These are phyloP conservation scores for Eucalyptus sp. DNA, from an alignment of 345 rosid genomes.

Conservation along the genomic window DNA sequence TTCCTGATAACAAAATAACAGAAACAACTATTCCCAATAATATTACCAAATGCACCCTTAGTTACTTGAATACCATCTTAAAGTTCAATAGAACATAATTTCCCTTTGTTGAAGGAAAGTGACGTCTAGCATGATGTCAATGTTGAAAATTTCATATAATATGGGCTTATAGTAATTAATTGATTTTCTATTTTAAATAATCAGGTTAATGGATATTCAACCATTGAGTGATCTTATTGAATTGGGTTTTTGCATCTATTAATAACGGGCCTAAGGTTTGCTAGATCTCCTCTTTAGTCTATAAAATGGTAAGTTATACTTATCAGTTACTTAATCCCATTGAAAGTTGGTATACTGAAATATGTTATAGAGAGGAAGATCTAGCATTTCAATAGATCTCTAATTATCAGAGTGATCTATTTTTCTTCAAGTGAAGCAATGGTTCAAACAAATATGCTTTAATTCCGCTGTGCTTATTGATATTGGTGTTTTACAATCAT, in stretches of 20 bases:
- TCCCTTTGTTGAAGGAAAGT: neutral
- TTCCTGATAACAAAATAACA: fast-evolving
- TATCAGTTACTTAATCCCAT: fast-evolving
- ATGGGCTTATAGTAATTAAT: too few species aligned
- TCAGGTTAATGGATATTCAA: fast-evolving
- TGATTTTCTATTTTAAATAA: too few species aligned
- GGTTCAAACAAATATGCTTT: fast-evolving
- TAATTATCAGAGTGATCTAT: fast-evolving
- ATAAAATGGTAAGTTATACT: fast-evolving
- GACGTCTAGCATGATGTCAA: fast-evolving
- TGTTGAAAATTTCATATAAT: too few species aligned
- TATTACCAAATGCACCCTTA: fast-evolving
- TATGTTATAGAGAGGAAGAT: fast-evolving
- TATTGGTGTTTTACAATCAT: too few species aligned
- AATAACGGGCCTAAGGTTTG: fast-evolving
- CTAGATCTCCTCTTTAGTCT: fast-evolving
- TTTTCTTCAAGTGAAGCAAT: too few species aligned
- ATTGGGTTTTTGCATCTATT: fast-evolving
- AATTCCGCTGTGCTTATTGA: fast-evolving
- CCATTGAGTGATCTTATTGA: fast-evolving
- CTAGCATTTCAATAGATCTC: fast-evolving
- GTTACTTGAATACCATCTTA: neutral
- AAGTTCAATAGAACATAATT: neutral
- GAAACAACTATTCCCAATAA: fast-evolving
- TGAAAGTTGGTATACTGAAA: fast-evolving